Evolutionary conservation across 768 basidiomycete genomes (phyloP), one percentile per base, ranked within the genome.

Genomic region (Russula olivacea): DNA sequence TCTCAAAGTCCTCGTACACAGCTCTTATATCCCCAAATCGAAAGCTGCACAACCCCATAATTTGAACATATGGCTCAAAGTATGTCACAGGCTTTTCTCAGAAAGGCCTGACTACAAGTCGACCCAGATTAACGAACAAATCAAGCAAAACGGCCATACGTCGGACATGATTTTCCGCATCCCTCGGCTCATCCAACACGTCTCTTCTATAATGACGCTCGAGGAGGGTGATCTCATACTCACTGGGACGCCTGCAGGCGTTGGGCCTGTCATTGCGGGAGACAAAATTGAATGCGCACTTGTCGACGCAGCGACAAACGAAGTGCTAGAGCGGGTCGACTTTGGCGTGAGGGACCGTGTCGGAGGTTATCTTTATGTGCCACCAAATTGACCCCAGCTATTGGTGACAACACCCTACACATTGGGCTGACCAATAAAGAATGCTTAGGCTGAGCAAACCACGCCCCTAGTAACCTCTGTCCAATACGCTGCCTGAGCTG

Each of bases 151-250:
- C 60, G 95, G 93, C 2, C 85, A 80, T 28, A 94, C 95, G 5
- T 74, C 77, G 15, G 88, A 95, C 72, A 97, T 98, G 94, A 89
- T 97, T 49, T 96, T 95, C 79, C 81, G 80, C 34, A 93, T 98
- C 41, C 93, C 94, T 1, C 80, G 83, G 23, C 80, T 98, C 55
- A 88, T 98, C 66, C 84, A 89, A 66, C 94, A 96, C 71, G 81
- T 96, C 59, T 96, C 94, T 2, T 90, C 92, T 4, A 95, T 99
- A 74, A 97, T 98, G 94, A 87, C 88, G 0, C 81, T 99, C n/a
- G 93, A 97, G 91, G 92, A 94, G 74, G 92, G 92, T 14, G 94
- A 97, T 68, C 76, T 96, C n/a, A 77, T 97, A 63, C 78, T 97
- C 38, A 96, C 93, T 0, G 92, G 93, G 6, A 98, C 96, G 1